A percentile compares a stretch with the other conserved stretches of the same genome.
Conservation (phyloP, 768 basidiomycete species). For the Rhodotorula babjevae region DNA sequence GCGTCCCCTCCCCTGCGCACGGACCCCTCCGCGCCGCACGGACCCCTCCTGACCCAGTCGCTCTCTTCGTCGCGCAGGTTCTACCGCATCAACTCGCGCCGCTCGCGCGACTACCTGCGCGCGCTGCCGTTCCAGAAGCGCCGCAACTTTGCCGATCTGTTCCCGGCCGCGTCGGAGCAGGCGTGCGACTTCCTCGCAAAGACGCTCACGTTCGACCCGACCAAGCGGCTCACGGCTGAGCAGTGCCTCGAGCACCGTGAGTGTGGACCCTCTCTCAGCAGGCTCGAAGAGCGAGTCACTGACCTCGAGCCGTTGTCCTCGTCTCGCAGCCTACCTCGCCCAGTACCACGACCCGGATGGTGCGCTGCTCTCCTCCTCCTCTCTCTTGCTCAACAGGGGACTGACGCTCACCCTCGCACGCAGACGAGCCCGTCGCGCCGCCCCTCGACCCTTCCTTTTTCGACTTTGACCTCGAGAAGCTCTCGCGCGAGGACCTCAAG, state of each 20-base stretch:
- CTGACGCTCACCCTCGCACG: background rate
- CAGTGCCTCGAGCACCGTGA: conserved; percentile 72
- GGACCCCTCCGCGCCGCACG: no score
- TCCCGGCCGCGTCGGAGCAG: conserved; percentile 64
- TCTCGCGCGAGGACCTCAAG: conserved; percentile 91
- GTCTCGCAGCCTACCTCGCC: background rate
- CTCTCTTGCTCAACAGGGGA: conserved; percentile 61
- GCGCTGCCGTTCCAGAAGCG: conserved; percentile 81
- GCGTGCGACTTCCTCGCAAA: conserved; percentile 60
- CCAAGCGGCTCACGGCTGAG: conserved; percentile 77
- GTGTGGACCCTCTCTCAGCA: background rate
- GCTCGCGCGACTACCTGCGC: conserved; percentile 75
- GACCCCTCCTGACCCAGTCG: background rate
- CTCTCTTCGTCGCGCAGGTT: conserved; percentile 50
- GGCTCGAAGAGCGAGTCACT: no score
- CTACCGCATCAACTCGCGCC: conserved; percentile 76
- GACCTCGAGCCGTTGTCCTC: no score
- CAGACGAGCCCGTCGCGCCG: conserved; percentile 91
- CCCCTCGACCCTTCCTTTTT: conserved; percentile 97
- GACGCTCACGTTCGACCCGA: conserved; percentile 78
- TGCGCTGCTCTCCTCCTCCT: conserved; percentile 43
- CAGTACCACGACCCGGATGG: conserved; percentile 1
- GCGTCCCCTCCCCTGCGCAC: background rate
- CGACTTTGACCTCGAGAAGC: conserved; percentile 94
- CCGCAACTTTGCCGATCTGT: conserved; percentile 63